Evolutionary conservation across 2,329 filamentous ascomycete genomes (phyloP), one percentile per base, ranked within the genome.

Genomic region (Thielaviopsis euricoi): DNA sequence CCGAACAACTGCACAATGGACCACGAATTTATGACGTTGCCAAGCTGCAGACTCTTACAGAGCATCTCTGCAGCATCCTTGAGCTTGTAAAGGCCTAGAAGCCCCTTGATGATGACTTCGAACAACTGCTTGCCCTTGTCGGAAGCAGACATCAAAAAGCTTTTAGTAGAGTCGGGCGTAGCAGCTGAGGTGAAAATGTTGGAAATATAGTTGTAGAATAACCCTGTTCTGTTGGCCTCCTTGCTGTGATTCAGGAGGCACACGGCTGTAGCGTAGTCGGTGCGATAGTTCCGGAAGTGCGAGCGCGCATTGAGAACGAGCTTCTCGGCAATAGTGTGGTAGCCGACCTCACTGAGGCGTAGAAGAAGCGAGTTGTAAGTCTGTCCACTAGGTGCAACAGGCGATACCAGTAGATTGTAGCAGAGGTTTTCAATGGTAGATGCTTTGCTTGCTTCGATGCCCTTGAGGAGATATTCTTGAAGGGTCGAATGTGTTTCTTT

Each of bases 361-460:
- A 78, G 67, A 2, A 91, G 76, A 25, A 93, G 74, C 13, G 77
- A 76, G 65, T 89, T 89, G 71, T 83, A 88, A 3, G 83, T 88
- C 62, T 81, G 74, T 40, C 86, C 76, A 61, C 80, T 80, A 0
- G 86, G 85, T 0, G 81, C 78, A 19, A 79, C 72, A 1, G 75
- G 67, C 2, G 80, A 81, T 3, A 80, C 71, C 17, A 88, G 74
- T 2, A 93, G 70, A 65, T 87, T 88, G 68, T 83, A 83, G 67
- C 78, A 81, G 56, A 82, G 71, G 64, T 73, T 75, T n/a, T 65
- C 67, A 33, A 74, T 67, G 3, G 58, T 59, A 46, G 55, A 26
- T 48, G 51, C 52, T 56, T 40, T 46, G 43, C 57, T 51, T 6
- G 37, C 21, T 15, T 55, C 25, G 50, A 55, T 46, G 23, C 60